phyloP scores from a whole-genome alignment of 257 asterid genomes.

The Solanum sejunctum region DNA sequence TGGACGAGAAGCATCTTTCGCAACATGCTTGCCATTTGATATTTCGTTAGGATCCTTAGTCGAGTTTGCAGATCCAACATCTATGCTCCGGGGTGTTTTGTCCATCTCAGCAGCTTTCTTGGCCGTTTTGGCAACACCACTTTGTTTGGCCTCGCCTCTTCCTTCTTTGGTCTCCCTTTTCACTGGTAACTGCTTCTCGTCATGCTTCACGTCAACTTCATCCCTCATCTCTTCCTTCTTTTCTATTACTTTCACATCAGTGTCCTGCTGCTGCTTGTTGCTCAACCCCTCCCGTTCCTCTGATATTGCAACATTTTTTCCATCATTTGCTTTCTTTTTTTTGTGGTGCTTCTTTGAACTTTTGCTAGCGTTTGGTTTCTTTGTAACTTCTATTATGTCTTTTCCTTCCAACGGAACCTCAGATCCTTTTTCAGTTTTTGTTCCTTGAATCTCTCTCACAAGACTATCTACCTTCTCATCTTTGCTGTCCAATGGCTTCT shows the following conservation, averaged over 20 bases:
- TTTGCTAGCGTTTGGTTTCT: background rate
- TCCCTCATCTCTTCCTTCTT: background rate
- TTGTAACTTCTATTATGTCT: background rate
- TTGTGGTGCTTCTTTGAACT: background rate
- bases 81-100: background rate
- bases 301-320: background rate
- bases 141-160: background rate
- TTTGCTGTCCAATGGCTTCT: background rate
- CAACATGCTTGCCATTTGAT: background rate
- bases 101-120: background rate
- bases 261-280: background rate
- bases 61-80: background rate
- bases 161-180: background rate
- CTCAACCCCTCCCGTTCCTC: background rate
- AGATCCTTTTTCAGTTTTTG: background rate
- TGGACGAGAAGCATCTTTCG: background rate
- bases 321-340: constrained; percentile 2
- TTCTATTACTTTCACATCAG: background rate
- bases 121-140: background rate
- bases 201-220: background rate
- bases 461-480: background rate
- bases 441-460: background rate
- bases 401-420: background rate
- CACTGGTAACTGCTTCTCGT: background rate
- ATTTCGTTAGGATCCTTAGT: background rate